A percentile compares a stretch with the other conserved stretches of the same genome.
phyloP scores from a whole-genome alignment of 2,329 filamentous ascomycete species.

The Alternaria sp. region DNA sequence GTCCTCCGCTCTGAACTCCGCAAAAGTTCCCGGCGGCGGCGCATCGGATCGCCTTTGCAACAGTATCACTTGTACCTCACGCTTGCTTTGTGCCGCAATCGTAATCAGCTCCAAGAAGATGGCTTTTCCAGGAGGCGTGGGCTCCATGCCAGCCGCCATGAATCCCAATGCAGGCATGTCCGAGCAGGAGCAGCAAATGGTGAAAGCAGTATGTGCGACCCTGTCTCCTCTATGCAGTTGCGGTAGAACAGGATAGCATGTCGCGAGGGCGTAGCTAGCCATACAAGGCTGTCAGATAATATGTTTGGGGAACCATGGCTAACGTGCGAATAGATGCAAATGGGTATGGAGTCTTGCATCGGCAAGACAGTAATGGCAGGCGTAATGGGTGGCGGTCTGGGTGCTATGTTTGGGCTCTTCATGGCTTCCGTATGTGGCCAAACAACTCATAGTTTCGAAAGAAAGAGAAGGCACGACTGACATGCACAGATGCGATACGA shows the following conservation, averaged over 20 bases:
- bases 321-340: slow-evolving; percentile 67
- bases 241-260: background rate
- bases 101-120: slow-evolving; percentile 18
- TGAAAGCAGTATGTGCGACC: slow-evolving; percentile 50
- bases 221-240: background rate
- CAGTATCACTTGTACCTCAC: background rate
- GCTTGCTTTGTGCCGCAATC: background rate
- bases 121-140: slow-evolving; percentile 40
- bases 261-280: background rate
- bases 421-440: slow-evolving; percentile 82
- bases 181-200: slow-evolving; percentile 56
- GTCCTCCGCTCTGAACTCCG: slow-evolving; percentile 44
- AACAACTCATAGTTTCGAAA: background rate
- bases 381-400: slow-evolving; percentile 91
- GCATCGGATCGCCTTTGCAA: slow-evolving; percentile 15
- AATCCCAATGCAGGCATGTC: slow-evolving; percentile 48
- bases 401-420: slow-evolving; percentile 93
- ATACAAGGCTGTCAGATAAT: background rate
- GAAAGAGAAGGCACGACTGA: background rate
- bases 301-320: background rate
- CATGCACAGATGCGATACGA: slow-evolving; percentile 89
- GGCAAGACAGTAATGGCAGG: slow-evolving; percentile 89
- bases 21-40: slow-evolving; percentile 35
- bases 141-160: slow-evolving; percentile 33
- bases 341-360: slow-evolving; percentile 88